Evolutionary conservation across 2,329 filamentous ascomycete species (phyloP).

Genomic region (Elsinoe necatrix): DNA sequence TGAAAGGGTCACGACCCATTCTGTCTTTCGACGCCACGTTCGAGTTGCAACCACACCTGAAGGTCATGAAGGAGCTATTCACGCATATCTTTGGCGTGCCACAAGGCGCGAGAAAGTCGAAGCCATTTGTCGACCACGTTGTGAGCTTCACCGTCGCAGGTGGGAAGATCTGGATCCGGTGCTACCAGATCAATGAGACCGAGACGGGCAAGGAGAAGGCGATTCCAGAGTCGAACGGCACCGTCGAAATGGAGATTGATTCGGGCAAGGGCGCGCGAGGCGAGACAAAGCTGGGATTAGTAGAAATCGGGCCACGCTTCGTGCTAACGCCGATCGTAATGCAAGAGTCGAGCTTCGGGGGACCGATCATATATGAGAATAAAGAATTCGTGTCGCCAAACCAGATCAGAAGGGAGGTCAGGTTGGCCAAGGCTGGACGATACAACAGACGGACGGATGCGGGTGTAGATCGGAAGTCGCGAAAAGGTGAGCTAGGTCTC

Average conservation of each 20-base stretch:
- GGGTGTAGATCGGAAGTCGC: conserved; percentile 60
- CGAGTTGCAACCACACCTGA: conserved; percentile 59
- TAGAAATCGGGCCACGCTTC: conserved; percentile 90
- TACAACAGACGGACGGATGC: conserved; percentile 72
- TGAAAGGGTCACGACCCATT: conserved; percentile 85
- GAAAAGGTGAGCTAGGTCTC: conserved; percentile 69
- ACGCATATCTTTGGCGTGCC: conserved; percentile 88
- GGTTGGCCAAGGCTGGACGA: conserved; percentile 64
- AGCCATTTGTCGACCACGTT: conserved; percentile 93
- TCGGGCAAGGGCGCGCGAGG: conserved; percentile 37
- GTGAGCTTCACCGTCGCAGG: conserved; percentile 87
- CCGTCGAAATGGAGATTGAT: conserved; percentile 33
- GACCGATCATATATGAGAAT: conserved; percentile 96
- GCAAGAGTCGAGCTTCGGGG: conserved; percentile 88
- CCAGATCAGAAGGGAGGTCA: conserved; percentile 76
- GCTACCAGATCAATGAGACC: conserved; percentile 85
- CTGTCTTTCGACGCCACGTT: conserved; percentile 88
- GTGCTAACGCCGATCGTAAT: conserved; percentile 93
- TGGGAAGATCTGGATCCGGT: conserved; percentile 90
- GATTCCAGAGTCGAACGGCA: conserved; percentile 17
- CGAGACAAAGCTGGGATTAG: conserved; percentile 69
- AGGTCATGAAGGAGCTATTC: conserved; percentile 81
- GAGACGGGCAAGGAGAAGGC: conserved; percentile 49
- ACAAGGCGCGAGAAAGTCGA: conserved; percentile 75
- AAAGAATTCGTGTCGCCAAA: conserved; percentile 96